These are phyloP conservation scores for Globisporangium camurandrum DNA, from an alignment of 352 stramenopile species.

Conservation along the genomic window DNA sequence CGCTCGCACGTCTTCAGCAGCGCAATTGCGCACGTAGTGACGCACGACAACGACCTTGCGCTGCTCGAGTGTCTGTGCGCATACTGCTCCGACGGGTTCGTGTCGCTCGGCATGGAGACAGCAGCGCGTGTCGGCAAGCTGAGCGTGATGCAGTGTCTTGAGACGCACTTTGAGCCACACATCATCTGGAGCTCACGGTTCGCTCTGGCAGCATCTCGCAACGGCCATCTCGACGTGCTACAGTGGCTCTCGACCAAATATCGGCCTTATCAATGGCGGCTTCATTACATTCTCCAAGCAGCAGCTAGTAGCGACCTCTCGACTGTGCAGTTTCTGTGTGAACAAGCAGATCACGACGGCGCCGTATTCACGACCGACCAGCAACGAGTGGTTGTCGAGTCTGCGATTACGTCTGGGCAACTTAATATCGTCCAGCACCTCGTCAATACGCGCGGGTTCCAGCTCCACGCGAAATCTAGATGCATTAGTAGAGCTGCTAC, in stretches of 20 bases:
- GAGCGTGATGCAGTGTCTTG: conserved; percentile 4
- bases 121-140: conserved; percentile 1
- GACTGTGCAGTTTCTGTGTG: background rate
- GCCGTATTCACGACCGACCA: background rate
- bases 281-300: background rate
- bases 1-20: background rate
- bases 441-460: background rate
- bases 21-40: background rate
- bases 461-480: background rate
- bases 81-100: background rate
- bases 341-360: background rate
- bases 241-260: conserved; percentile 1
- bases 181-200: conserved; percentile 1
- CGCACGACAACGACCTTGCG: background rate
- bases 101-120: background rate
- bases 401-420: background rate
- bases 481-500: background rate
- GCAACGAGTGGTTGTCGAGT: background rate
- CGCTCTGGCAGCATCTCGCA: background rate
- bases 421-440: background rate
- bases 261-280: background rate
- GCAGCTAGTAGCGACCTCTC: background rate
- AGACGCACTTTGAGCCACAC: background rate
- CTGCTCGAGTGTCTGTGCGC: background rate
- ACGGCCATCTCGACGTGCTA: background rate